Conservation (phyloP, 345 rosid species). For the Lagerstroemia speciosa region DNA sequence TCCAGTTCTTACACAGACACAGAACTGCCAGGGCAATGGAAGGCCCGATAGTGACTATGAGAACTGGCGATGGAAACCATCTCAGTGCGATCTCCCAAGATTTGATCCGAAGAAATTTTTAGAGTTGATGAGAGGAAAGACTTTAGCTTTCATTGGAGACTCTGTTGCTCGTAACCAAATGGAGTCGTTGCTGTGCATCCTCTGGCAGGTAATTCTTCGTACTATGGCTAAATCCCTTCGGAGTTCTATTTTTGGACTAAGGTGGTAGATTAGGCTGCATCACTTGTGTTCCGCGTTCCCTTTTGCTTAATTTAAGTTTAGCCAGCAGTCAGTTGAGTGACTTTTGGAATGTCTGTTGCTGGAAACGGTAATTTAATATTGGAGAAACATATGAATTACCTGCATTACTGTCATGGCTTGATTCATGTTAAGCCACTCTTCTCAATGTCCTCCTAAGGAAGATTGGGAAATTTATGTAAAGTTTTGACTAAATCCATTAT, state of each 20-base stretch:
- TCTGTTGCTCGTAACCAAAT: slow-evolving; percentile 98
- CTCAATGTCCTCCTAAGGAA: not conserved
- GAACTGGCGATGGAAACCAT: slow-evolving; percentile 94
- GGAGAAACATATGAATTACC: no score
- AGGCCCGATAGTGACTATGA: slow-evolving; percentile 89
- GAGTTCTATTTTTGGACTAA: not conserved
- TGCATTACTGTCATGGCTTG: no score
- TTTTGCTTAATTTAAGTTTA: not conserved
- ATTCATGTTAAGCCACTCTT: not conserved
- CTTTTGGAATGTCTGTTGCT: not conserved
- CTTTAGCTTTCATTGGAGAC: slow-evolving; percentile 86
- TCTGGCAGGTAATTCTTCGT: slow-evolving; percentile 80
- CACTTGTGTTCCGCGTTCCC: not conserved
- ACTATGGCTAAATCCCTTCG: not conserved
- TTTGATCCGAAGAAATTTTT: slow-evolving; percentile 83
- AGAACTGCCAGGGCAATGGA: slow-evolving; percentile 98
- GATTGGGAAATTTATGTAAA: not conserved
- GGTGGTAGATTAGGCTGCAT: not conserved
- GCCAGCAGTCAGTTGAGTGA: not conserved
- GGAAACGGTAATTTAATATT: not conserved
- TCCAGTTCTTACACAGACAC: slow-evolving; percentile 90
- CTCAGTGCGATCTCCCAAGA: slow-evolving; percentile 78
- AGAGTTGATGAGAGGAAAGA: slow-evolving; percentile 89
- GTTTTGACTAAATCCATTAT: not conserved
- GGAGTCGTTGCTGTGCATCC: slow-evolving; percentile 96